Conservation (phyloP, 1,284 basidiomycete species). For the Sphaerobolus stellatus region DNA sequence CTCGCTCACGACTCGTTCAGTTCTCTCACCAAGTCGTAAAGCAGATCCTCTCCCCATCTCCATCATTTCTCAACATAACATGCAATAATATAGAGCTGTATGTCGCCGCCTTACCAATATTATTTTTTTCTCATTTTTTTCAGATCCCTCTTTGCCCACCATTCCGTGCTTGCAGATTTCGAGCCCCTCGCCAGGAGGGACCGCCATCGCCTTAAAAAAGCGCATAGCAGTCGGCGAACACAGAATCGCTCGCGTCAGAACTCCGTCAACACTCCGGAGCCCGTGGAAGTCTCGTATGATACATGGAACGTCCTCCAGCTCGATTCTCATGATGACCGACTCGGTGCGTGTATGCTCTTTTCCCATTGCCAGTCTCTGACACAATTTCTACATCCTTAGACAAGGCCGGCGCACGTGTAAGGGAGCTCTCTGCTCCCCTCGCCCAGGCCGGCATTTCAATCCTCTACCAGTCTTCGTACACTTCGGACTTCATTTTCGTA, state of each 20-base stretch:
- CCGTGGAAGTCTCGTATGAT: slow-evolving; percentile 68
- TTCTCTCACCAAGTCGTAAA: slow-evolving; percentile 63
- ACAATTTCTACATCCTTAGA: slow-evolving; percentile 37
- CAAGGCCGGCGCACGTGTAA: slow-evolving; percentile 69
- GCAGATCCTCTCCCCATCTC: slow-evolving; percentile 64
- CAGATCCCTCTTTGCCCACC: slow-evolving; percentile 62
- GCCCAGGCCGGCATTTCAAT: slow-evolving; percentile 81
- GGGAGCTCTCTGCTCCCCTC: slow-evolving; percentile 75
- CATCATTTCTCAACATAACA: slow-evolving; percentile 70
- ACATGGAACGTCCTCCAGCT: slow-evolving; percentile 75
- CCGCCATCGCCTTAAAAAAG: slow-evolving; percentile 37
- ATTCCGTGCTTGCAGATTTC: slow-evolving; percentile 56
- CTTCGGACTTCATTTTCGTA: slow-evolving; percentile 83
- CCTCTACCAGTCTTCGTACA: slow-evolving; percentile 82
- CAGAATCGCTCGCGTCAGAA: neutral
- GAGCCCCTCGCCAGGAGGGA: slow-evolving; percentile 61
- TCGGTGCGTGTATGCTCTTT: slow-evolving; percentile 45
- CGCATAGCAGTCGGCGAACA: slow-evolving; percentile 24
- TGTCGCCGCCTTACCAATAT: neutral
- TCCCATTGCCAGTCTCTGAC: slow-evolving; percentile 6
- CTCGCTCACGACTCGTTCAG: slow-evolving; percentile 58
- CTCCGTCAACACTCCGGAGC: slow-evolving; percentile 34
- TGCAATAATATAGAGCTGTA: slow-evolving; percentile 70
- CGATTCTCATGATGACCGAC: slow-evolving; percentile 66
- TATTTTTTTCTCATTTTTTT: neutral